Conservation (phyloP, 106 monocot genomes). For the Agapanthus africanus region DNA sequence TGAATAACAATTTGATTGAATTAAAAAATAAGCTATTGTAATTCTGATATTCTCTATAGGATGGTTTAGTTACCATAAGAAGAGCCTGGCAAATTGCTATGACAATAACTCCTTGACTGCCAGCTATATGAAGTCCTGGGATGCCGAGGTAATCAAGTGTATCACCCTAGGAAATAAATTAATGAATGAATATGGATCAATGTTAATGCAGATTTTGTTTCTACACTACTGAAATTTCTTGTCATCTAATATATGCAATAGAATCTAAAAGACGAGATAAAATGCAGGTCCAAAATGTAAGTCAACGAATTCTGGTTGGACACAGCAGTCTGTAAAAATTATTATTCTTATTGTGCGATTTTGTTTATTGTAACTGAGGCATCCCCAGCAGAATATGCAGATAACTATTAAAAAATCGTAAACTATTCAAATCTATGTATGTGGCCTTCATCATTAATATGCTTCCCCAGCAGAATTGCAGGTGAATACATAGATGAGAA, state of each 20-base stretch:
- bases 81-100: slow-evolving; percentile 13
- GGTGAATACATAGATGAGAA: not conserved
- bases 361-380: not conserved
- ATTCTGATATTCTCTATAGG: too few relatives aligned
- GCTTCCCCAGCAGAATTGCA: not conserved
- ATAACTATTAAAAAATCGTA: not conserved
- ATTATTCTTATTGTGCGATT: not conserved
- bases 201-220: slow-evolving; percentile 1
- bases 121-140: not conserved
- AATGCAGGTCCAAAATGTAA: not conserved
- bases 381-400: not conserved
- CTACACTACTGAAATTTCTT: not conserved
- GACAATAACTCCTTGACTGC: slow-evolving; percentile 11
- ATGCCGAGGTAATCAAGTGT: slow-evolving; percentile 78
- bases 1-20: too few relatives aligned
- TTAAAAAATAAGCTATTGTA: too few relatives aligned
- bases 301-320: not conserved
- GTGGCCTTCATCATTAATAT: not conserved
- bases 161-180: too few relatives aligned
- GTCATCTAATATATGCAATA: not conserved
- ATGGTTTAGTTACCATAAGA: not conserved
- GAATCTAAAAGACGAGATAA: not conserved
- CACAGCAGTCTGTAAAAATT: not conserved
- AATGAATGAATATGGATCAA: not conserved
- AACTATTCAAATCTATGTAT: not conserved